Evolutionary conservation across 768 basidiomycete genomes (phyloP).

Genomic region (Leccinellum luteum): DNA sequence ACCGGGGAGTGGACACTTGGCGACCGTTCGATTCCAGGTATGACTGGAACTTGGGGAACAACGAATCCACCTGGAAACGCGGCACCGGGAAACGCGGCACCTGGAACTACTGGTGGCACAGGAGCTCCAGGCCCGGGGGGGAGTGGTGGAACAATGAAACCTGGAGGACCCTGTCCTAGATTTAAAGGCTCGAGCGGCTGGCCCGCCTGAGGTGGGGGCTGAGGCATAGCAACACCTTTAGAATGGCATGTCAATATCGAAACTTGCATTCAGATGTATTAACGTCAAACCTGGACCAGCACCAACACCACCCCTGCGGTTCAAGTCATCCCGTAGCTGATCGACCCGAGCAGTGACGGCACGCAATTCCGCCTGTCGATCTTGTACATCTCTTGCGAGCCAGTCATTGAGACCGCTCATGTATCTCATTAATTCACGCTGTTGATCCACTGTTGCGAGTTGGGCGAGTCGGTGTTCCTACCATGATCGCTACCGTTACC

Average conservation of each 20-base stretch:
- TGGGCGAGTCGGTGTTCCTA: conserved; percentile 79
- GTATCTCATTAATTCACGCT: conserved; percentile 77
- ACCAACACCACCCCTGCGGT: conserved; percentile 41
- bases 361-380: conserved; percentile 72
- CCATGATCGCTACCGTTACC: conserved; percentile 6
- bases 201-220: conserved; percentile 19
- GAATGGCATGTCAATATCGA: background rate
- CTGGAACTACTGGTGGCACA: conserved; percentile 15
- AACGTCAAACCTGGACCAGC: conserved; percentile 37
- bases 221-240: conserved; percentile 27
- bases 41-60: conserved; percentile 19
- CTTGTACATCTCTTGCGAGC: conserved; percentile 74
- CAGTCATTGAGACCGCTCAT: conserved; percentile 75
- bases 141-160: conserved; percentile 24
- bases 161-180: conserved; percentile 11
- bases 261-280: background rate
- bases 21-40: conserved; percentile 15
- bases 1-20: conserved; percentile 18
- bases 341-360: conserved; percentile 64
- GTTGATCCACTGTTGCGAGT: conserved; percentile 72
- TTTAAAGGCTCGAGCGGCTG: background rate
- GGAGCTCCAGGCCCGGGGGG: conserved; percentile 15
- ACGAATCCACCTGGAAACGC: conserved; percentile 22
- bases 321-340: conserved; percentile 41
- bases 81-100: too few species aligned